Conservation (phyloP, 2,329 filamentous ascomycete genomes). For the Malbranchea zuffiana region DNA sequence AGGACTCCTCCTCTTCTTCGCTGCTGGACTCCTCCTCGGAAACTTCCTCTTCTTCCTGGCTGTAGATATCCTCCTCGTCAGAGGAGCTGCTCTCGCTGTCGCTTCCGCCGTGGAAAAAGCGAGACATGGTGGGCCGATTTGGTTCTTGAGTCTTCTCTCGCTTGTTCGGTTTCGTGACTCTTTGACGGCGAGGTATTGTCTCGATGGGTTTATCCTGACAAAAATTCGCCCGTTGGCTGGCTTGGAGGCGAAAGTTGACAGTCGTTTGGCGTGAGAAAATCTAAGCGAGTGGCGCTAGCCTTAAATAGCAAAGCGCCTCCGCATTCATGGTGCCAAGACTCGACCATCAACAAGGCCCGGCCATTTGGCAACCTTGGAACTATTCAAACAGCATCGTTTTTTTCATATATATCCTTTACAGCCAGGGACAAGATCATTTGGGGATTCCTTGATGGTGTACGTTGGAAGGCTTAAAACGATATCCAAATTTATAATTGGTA, state of each 20-base stretch:
- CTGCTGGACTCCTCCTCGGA: constrained; percentile 42
- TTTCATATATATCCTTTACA: too few relatives aligned
- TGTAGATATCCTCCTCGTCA: constrained; percentile 92
- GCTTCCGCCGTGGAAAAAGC: constrained; percentile 96
- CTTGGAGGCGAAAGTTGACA: constrained; percentile 4
- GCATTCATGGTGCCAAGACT: too few relatives aligned
- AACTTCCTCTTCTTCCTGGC: constrained; percentile 57
- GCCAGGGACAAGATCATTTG: too few relatives aligned
- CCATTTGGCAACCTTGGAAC: too few relatives aligned
- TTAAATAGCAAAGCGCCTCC: constrained; percentile 8
- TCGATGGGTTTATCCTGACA: constrained; percentile 1
- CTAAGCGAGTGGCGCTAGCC: constrained; percentile 32
- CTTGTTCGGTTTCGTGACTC: too few relatives aligned
- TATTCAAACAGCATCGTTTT: too few relatives aligned
- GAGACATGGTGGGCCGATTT: constrained; percentile 59
- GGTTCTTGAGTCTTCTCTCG: neutral
- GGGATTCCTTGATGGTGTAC: too few relatives aligned
- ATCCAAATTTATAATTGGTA: too few relatives aligned
- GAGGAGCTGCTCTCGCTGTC: constrained; percentile 86
- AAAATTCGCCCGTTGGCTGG: constrained; percentile 5
- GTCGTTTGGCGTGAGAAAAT: constrained; percentile 25
- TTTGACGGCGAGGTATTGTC: too few relatives aligned
- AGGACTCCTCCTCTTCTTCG: constrained; percentile 47
- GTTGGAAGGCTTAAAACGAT: too few relatives aligned
- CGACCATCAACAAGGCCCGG: too few relatives aligned